Percentiles rank a stretch among this genome's conserved stretches.
Evolutionary conservation across 257 asterid species (phyloP).

Genomic region (Mitragyna speciosa): DNA sequence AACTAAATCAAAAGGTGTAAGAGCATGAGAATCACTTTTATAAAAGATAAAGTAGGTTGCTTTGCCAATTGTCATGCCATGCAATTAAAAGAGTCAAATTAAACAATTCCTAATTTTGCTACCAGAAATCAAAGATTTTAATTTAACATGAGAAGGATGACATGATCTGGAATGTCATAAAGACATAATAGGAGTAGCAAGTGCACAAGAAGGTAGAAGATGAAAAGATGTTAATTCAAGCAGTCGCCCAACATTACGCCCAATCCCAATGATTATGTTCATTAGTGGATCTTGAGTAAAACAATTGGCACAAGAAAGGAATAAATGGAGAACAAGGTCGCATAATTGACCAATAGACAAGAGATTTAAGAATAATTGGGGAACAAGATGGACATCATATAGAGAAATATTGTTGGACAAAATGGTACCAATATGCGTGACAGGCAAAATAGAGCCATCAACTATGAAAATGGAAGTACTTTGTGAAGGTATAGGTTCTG

Average conservation of each 20-base stretch:
- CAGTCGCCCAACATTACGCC: background rate
- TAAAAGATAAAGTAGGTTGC: background rate
- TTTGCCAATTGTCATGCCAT: background rate
- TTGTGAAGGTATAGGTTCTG: background rate
- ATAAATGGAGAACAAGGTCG: background rate
- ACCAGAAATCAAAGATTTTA: background rate
- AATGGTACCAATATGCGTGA: background rate
- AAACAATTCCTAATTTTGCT: background rate
- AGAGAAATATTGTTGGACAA: background rate
- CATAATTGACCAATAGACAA: background rate
- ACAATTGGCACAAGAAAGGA: background rate
- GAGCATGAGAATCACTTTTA: background rate
- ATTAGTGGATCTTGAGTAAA: background rate
- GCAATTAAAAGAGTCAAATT: background rate
- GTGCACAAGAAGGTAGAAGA: background rate
- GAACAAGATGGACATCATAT: background rate
- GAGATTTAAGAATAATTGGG: background rate
- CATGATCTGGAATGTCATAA: background rate
- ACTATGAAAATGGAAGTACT: background rate
- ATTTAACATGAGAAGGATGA: background rate
- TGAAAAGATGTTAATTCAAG: background rate
- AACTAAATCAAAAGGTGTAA: too few species aligned
- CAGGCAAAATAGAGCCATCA: background rate
- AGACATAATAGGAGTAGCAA: background rate
- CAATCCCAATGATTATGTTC: background rate